Evolutionary conservation across 108 stramenopile genomes (phyloP), one percentile per base, ranked within the genome.

Genomic region (Cyclostephanos tholiformis): DNA sequence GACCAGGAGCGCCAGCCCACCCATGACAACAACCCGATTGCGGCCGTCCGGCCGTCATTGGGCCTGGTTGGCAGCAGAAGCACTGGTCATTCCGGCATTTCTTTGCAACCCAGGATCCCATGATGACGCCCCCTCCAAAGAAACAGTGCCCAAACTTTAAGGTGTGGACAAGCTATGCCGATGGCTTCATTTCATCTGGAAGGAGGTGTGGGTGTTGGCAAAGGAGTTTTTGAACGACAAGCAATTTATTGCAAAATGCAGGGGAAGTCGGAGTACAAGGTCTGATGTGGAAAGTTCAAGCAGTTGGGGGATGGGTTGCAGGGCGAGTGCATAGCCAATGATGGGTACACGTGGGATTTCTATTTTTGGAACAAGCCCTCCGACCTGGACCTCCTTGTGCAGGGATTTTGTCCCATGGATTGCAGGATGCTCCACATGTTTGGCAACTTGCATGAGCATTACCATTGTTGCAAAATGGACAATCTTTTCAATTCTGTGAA

Each of bases 161-260:
- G n/a, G n/a, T n/a, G n/a, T n/a, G n/a, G n/a, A n/a, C n/a, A n/a
- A n/a, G n/a, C n/a, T n/a, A n/a, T n/a, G n/a, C n/a, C n/a, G n/a
- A n/a, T n/a, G n/a, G n/a, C n/a, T n/a, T n/a, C n/a, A n/a, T n/a
- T n/a, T n/a, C n/a, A n/a, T n/a, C n/a, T n/a, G n/a, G n/a, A n/a
- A n/a, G n/a, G n/a, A n/a, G n/a, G n/a, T n/a, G n/a, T n/a, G n/a
- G n/a, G n/a, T n/a, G n/a, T n/a, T n/a, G n/a, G n/a, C n/a, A n/a
- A n/a, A n/a, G n/a, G n/a, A 46, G 44, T 46, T 46, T 13, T 46
- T 13, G 11, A 46, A 12, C 13, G 67, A 68, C 50, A 25, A 68
- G 67, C 67, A 68, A 19, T 55, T 52, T n/a, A n/a, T 53, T 68
- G 67, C 19, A 68, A 68, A 38, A 68, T 68, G 67, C 67, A 68